Evolutionary conservation across 1,139 yeast species (phyloP), one percentile per base, ranked within the genome.

Genomic region (Meyerozyma elateridarum): DNA sequence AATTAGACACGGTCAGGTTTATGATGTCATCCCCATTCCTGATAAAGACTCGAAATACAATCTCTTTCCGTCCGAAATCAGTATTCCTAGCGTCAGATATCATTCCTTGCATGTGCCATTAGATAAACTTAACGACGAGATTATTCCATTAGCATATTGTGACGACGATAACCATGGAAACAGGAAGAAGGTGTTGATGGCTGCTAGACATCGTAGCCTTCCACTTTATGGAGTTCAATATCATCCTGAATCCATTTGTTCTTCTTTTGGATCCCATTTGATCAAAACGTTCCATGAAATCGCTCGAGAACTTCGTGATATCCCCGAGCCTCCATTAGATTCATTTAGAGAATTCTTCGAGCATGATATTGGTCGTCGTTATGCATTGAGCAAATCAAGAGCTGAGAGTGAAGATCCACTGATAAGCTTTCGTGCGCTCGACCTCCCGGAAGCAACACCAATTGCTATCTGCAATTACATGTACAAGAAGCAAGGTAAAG

Each of bases 211-310:
- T 48, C 45, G 34, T 0, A 17, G 32, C 0, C 57, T 64, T 17
- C 97, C 97, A 0, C 84, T 83, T 58, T 89, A 70, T 56, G 98
- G 96, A 1, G 96, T 93, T 2, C 99, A 93, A 48, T 93, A 89
- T 49, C 99, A 93, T 49, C 98, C 98, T 0, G 99, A 93, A 50
- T 87, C 96, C 0, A 76, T 91, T 25, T 87, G 96, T 48, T 88
- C 97, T 0, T 61, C 66, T 8, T 51, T 60, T 31, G 98, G 98
- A 1, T 65, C 54, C 3, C 51, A 56, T 6, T 56, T 91, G 35
- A 52, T 89, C 3, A 42, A 46, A 15, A 84, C 83, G 49, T 91
- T 91, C 52, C 72, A 85, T 61, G 21, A 38, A 0, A 41, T 77
- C 20, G 85, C 93, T 0, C 31, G 36, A 1, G 40, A 46, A 1